These are phyloP conservation scores for Monosporozyma aerobia DNA, from an alignment of 805 yeast species.

Conservation along the genomic window DNA sequence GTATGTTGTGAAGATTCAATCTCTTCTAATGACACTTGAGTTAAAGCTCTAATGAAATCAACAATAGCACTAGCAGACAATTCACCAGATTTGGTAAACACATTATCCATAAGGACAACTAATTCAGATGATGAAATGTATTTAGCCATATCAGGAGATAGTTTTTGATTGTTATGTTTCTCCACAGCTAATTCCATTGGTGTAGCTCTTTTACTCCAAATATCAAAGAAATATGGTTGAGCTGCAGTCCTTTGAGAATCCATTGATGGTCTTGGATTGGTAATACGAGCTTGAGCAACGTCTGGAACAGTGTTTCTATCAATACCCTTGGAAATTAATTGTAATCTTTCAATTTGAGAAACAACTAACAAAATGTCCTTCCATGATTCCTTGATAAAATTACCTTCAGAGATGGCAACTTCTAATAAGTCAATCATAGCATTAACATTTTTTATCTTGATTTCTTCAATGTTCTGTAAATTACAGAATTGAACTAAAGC, in stretches of 20 bases:
- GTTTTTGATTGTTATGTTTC: conserved; percentile 62
- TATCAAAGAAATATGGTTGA: conserved; percentile 44
- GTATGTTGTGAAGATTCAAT: conserved; percentile 80
- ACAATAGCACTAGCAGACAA: conserved; percentile 79
- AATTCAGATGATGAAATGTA: conserved; percentile 56
- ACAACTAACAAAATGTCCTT: conserved; percentile 68
- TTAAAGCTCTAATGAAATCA: conserved; percentile 76
- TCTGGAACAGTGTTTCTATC: conserved; percentile 82
- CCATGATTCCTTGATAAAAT: conserved; percentile 70
- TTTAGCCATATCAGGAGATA: conserved; percentile 48
- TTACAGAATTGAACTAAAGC: conserved; percentile 84
- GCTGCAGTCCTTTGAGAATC: conserved; percentile 39
- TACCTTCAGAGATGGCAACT: conserved; percentile 73
- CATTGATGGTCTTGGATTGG: conserved; percentile 40
- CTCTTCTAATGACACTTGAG: conserved; percentile 83
- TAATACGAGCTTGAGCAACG: conserved; percentile 64
- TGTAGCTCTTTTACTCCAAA: conserved; percentile 45
- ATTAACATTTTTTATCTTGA: conserved; percentile 68
- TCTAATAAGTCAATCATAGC: conserved; percentile 70
- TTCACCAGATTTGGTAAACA: conserved; percentile 73
- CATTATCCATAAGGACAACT: conserved; percentile 74
- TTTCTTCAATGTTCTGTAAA: conserved; percentile 66
- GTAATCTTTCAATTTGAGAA: conserved; percentile 86
- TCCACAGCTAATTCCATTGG: conserved; percentile 60
- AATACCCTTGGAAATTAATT: conserved; percentile 78